Conservation (phyloP, 2,329 filamentous ascomycete genomes). For the Penicillium sp. region DNA sequence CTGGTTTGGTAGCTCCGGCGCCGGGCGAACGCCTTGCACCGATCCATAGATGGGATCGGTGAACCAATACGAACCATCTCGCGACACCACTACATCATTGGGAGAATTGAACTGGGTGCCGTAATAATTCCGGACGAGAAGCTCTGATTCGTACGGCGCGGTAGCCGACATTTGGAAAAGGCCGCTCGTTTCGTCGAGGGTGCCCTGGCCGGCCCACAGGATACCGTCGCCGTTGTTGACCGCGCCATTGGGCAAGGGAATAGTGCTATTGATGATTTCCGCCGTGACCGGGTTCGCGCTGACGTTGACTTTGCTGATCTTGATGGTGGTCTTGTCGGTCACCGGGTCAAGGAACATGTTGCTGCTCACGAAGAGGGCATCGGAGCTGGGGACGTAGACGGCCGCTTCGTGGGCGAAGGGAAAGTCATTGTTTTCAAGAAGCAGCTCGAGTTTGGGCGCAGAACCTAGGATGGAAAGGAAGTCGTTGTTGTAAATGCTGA, state of each 20-base stretch:
- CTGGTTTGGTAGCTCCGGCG: conserved; percentile 31
- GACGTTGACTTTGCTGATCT: conserved; percentile 15
- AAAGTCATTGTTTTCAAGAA: conserved; percentile 35
- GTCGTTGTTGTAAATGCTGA: conserved; percentile 14
- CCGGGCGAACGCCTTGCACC: conserved; percentile 29
- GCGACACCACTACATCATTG: conserved; percentile 35
- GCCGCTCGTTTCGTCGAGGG: conserved; percentile 14
- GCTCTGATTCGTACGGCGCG: conserved; percentile 21
- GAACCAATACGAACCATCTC: conserved; percentile 36
- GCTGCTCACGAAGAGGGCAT: conserved; percentile 38
- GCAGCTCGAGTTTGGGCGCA: conserved; percentile 32
- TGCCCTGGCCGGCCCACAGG: conserved; percentile 42
- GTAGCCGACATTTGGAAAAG: conserved; percentile 19
- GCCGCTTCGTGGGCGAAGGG: conserved; percentile 49
- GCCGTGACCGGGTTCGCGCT: conserved; percentile 13
- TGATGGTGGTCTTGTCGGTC: conserved; percentile 16
- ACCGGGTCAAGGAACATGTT: conserved; percentile 26
- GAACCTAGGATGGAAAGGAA: conserved; percentile 33
- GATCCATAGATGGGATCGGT: conserved; percentile 37
- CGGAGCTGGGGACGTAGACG: conserved; percentile 31
- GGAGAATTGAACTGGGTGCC: conserved; percentile 25
- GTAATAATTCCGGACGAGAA: conserved; percentile 30
- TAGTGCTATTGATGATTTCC: conserved; percentile 33
- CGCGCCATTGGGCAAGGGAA: conserved; percentile 47
- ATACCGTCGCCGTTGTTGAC: conserved; percentile 42